These are phyloP conservation scores for Globisporangium echinulatum DNA, from an alignment of 352 stramenopile species.

Conservation along the genomic window DNA sequence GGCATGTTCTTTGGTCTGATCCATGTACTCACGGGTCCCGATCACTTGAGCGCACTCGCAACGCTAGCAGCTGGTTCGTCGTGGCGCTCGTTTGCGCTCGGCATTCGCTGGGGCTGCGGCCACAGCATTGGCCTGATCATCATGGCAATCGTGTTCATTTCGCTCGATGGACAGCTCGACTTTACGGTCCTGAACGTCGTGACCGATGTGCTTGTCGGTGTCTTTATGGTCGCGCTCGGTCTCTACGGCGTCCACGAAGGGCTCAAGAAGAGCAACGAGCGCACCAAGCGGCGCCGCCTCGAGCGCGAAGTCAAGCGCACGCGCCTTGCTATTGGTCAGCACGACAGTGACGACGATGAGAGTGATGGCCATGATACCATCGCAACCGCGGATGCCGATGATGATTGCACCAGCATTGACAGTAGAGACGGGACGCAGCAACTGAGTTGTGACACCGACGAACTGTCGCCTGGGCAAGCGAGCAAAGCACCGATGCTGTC, in stretches of 20 bases:
- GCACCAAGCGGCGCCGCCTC: constrained; percentile 10
- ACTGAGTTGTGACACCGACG: constrained; percentile 5
- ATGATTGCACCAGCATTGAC: constrained; percentile 1
- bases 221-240: constrained; percentile 58
- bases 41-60: constrained; percentile 83
- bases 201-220: constrained; percentile 54
- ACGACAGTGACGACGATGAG: constrained; percentile 5
- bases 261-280: constrained; percentile 35
- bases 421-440: background rate
- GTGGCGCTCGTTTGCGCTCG: constrained; percentile 70
- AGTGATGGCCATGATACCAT: constrained; percentile 2
- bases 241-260: constrained; percentile 66
- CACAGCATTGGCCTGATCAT: constrained; percentile 81
- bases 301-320: constrained; percentile 9
- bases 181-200: constrained; percentile 49
- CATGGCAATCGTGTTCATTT: constrained; percentile 63
- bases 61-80: constrained; percentile 75
- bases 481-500: constrained; percentile 10
- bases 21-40: constrained; percentile 66
- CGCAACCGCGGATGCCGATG: background rate
- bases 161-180: constrained; percentile 42
- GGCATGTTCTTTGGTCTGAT: constrained; percentile 59
- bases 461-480: constrained; percentile 2
- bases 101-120: constrained; percentile 85
- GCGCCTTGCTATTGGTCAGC: constrained; percentile 1